These are phyloP conservation scores for Botrytis deweyae DNA, from an alignment of 2,329 filamentous ascomycete species.

Conservation along the genomic window DNA sequence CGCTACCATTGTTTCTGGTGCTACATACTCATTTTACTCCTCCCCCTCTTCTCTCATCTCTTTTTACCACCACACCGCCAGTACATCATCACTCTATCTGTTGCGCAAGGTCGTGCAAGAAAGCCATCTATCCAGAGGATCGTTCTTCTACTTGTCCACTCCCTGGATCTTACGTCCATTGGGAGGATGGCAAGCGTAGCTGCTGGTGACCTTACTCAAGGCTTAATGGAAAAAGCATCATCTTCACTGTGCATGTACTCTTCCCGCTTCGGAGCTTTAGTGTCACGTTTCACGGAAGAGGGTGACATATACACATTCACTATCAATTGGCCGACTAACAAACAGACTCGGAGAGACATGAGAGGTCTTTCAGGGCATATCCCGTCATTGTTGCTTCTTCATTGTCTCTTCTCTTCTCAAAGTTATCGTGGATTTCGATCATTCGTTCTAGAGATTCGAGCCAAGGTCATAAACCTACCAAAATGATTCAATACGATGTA, in stretches of 20 bases:
- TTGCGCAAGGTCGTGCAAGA: conserved; percentile 16
- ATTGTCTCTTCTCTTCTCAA: not conserved
- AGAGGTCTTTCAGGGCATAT: conserved; percentile 16
- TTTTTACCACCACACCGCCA: conserved; percentile 11
- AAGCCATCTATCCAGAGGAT: conserved; percentile 5
- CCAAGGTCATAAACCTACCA: conserved; percentile 18
- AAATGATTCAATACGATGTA: conserved; percentile 14
- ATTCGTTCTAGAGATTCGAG: conserved; percentile 12
- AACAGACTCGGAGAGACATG: not conserved
- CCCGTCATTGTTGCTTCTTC: conserved; percentile 14
- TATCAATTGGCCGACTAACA: conserved; percentile 16
- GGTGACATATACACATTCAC: conserved; percentile 2
- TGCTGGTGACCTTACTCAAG: conserved; percentile 11
- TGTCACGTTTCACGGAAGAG: conserved; percentile 13
- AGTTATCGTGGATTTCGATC: conserved; percentile 20
- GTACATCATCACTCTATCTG: not conserved
- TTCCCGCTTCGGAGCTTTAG: not conserved
- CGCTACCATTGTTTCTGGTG: not conserved
- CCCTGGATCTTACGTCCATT: not conserved
- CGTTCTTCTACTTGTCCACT: conserved; percentile 1
- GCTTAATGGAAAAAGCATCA: conserved; percentile 5
- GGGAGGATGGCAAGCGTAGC: conserved; percentile 13
- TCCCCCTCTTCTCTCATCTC: conserved; percentile 5
- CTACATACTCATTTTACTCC: not conserved
- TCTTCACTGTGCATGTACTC: conserved; percentile 8